These are phyloP conservation scores for Ettlia oleoabundans DNA, from an alignment of 139 green algal species.

Conservation along the genomic window DNA sequence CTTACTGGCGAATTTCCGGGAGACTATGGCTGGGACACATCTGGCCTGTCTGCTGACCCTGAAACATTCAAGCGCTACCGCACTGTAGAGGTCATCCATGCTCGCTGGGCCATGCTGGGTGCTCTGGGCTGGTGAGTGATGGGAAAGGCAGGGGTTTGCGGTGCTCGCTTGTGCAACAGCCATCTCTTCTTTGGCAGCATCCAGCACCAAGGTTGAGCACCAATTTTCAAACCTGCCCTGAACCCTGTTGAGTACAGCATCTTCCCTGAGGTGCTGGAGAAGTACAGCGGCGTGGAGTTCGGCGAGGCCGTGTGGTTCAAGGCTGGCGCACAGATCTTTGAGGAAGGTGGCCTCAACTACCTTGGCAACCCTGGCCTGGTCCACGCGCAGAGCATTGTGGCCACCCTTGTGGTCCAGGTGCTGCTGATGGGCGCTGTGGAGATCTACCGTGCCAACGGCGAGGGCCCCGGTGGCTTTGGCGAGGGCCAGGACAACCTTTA, in stretches of 20 bases:
- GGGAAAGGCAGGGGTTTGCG: no score
- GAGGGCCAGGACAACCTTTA: conserved; percentile 71
- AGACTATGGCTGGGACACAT: conserved; percentile 98
- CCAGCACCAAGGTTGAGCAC: no score
- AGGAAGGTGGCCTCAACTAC: conserved; percentile 88
- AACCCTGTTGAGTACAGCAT: not conserved
- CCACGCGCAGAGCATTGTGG: conserved; percentile 96
- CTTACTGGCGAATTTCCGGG: conserved; percentile 75
- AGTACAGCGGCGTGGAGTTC: conserved; percentile 63
- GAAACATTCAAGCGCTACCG: conserved; percentile 87
- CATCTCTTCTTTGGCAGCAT: no score
- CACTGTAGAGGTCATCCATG: conserved; percentile 76
- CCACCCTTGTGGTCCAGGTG: conserved; percentile 91
- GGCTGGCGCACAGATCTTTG: conserved; percentile 93
- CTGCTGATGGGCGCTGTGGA: conserved; percentile 78
- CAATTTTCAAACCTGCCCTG: not conserved
- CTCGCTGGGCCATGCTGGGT: conserved; percentile 95
- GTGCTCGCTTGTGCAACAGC: no score
- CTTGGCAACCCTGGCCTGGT: conserved; percentile 93
- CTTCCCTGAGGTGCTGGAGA: conserved; percentile 50
- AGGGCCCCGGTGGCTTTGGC: conserved; percentile 54
- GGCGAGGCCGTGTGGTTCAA: conserved; percentile 96
- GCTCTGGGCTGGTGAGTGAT: conserved; percentile 78
- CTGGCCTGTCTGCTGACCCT: conserved; percentile 95
- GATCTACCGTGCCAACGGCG: conserved; percentile 84